Percentiles rank a stretch among this genome's conserved stretches.
Conservation (phyloP, 495 filamentous ascomycete genomes). For the Extremus antarcticus region DNA sequence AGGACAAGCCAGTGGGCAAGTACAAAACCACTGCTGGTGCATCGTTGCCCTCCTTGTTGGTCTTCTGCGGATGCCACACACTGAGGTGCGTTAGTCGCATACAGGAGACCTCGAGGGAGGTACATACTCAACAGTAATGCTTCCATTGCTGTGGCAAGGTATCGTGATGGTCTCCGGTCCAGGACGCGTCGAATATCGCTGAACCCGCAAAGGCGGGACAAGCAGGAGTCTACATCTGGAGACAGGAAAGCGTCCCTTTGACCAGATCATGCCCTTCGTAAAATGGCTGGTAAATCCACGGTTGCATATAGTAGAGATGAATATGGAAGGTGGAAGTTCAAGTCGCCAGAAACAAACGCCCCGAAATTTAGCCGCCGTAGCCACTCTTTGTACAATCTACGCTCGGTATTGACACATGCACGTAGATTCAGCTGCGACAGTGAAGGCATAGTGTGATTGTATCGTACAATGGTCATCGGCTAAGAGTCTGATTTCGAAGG, state of each 20-base stretch:
- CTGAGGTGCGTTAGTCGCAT: background rate
- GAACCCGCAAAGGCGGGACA: background rate
- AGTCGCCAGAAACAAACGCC: too few species aligned
- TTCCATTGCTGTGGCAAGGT: slow-evolving; percentile 24
- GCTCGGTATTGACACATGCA: too few species aligned
- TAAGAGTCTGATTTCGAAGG: too few species aligned
- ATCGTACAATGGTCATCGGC: too few species aligned
- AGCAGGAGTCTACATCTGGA: background rate
- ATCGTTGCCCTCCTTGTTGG: background rate
- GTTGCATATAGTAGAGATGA: too few species aligned
- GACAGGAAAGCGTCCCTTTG: background rate
- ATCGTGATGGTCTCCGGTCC: slow-evolving; percentile 17
- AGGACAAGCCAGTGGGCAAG: slow-evolving; percentile 24
- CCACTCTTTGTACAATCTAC: too few species aligned
- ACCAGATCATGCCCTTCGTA: background rate
- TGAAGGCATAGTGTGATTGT: too few species aligned
- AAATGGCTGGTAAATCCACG: too few species aligned
- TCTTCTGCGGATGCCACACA: background rate
- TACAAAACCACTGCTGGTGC: slow-evolving; percentile 28
- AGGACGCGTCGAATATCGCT: background rate
- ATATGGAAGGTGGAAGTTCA: too few species aligned
- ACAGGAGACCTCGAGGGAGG: background rate
- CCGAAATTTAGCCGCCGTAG: too few species aligned
- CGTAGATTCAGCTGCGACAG: too few species aligned
- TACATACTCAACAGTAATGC: slow-evolving; percentile 27